Base-by-base conservation (phyloP, 257 asterid species). In the Przewalskia tangutica region DNA sequence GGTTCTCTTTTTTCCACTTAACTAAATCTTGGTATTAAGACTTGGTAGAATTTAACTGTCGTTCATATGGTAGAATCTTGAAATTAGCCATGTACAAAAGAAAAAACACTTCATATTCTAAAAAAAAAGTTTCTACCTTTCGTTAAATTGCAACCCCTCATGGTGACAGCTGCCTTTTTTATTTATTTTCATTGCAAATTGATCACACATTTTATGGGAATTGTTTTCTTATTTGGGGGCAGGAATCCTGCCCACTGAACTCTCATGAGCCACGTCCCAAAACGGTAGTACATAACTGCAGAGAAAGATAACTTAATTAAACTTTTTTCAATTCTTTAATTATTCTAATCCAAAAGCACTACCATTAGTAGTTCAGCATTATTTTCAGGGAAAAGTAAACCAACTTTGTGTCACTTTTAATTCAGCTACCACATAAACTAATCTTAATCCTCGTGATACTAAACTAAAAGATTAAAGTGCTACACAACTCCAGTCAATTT, bases 351-450 rank as follows among this genome's bases (percentile, higher is more conserved):
- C 42, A 50, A 12, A 13, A 12, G 62, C 42, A 50, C 40, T 23
- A 23, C 77, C 81, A 83, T 63, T 78, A 82, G 68, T 82, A 50
- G 84, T 87, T 85, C 20, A 54, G 14, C 50, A 17, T 67, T 82
- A 48, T 81, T 81, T 85, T 75, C 80, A 56, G 50, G 82, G 70
- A 0, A 73, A 92, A 90, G 90, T 77, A 77, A 77, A 71, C 48
- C 82, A 82, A 88, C 93, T 91, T 91, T 92, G 88, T 89, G 93
- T 87, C 59, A 16, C 84, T 81, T 84, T 76, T 82, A 91, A 83
- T 86, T 81, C 73, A 82, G 73, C 88, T 73, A 54, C 62, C 44
- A 71, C 54, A 56, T 71, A 75, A 80, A 85, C 8, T 80, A 56
- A 78, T 84, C 67, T 83, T 81, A 77, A 66, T 50, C 77, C 66